Percentiles rank a stretch among this genome's conserved stretches.
These are phyloP conservation scores for Cordyceps sp. DNA, from an alignment of 2,329 filamentous ascomycete genomes.

Conservation along the genomic window DNA sequence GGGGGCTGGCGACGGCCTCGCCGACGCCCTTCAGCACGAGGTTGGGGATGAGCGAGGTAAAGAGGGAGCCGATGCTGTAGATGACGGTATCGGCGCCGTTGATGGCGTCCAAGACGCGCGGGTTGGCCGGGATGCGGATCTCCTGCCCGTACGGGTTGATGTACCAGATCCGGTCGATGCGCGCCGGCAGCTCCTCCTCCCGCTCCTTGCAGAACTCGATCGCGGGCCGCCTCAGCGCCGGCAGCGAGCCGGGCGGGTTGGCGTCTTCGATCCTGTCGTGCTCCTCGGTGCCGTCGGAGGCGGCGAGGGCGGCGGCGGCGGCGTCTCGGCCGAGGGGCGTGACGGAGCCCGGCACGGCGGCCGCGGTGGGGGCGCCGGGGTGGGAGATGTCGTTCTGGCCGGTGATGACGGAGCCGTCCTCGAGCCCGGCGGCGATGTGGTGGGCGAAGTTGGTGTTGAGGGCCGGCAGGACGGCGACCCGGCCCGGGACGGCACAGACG, in stretches of 20 bases:
- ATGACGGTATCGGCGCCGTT: conserved; percentile 50
- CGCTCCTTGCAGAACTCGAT: conserved; percentile 66
- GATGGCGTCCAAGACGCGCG: conserved; percentile 58
- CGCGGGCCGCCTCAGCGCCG: conserved; percentile 62
- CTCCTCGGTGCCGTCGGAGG: conserved; percentile 30
- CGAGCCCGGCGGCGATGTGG: conserved; percentile 74
- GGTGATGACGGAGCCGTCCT: conserved; percentile 61
- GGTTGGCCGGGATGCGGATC: conserved; percentile 71
- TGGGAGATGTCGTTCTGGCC: conserved; percentile 91
- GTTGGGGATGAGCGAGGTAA: conserved; percentile 75
- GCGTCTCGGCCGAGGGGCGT: too few species aligned
- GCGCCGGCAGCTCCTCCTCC: conserved; percentile 58
- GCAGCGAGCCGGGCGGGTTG: conserved; percentile 65
- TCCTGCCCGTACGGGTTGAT: conserved; percentile 98
- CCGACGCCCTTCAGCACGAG: conserved; percentile 63
- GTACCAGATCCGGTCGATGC: conserved; percentile 81
- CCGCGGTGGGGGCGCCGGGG: conserved; percentile 47
- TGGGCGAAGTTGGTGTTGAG: conserved; percentile 93
- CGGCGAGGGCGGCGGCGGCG: too few species aligned
- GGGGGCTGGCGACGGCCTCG: conserved; percentile 28
- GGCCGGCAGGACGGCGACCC: conserved; percentile 67
- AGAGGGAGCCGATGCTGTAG: conserved; percentile 88
- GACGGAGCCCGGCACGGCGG: conserved; percentile 14
- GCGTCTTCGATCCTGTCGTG: conserved; percentile 62
- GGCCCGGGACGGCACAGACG: conserved; percentile 67